Base-by-base conservation (phyloP, 176 grass and related monocot genomes). In the Rhynchospora pubera region DNA sequence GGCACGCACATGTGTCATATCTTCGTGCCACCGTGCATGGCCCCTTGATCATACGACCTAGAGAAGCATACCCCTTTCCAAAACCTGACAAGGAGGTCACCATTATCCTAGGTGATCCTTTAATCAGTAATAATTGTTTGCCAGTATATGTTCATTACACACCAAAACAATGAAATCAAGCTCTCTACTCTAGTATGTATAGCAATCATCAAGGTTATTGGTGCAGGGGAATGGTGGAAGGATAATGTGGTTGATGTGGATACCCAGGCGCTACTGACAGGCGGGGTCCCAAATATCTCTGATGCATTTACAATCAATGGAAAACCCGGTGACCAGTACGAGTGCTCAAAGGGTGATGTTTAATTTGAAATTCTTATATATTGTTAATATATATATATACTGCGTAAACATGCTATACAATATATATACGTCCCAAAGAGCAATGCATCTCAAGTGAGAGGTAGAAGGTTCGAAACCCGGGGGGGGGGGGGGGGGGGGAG, bases 261-360 rank as follows among this genome's bases (percentile, higher is more conserved):
- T 45, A 83, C 43, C 26, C 58, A 73, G 16, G 85, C 79, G 3
- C 15, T 83, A 32, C 82, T 89, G 39, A 23, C 28, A 0, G 92
- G 92, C 21, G 67, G 69, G 7, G 30, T 65, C 28, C 66, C 73
- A 7, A 81, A 66, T 52, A 85, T 82, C 63, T 88, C 91, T 34
- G 62, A 73, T 75, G 91, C 88, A 50, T 85, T 86, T 6, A 93
- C 86, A 65, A 88, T 90, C 76, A 93, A 90, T 85, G 91, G 91
- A 50, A 67, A 78, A 58, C 69, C 86, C 5, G 76, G 88, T 30
- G 74, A 69, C 42, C 77, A 44, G 2, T 87, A 87, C 23, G 34
- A 71, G 12, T 77, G 19, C 12, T 84, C 86, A 1, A 78, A 84
- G 15, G 42, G 75, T 68, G 30, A 65, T 79, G 26, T 79, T 56